phyloP scores from a whole-genome alignment of 108 stramenopile species.

The Skeletonema marinoi region DNA sequence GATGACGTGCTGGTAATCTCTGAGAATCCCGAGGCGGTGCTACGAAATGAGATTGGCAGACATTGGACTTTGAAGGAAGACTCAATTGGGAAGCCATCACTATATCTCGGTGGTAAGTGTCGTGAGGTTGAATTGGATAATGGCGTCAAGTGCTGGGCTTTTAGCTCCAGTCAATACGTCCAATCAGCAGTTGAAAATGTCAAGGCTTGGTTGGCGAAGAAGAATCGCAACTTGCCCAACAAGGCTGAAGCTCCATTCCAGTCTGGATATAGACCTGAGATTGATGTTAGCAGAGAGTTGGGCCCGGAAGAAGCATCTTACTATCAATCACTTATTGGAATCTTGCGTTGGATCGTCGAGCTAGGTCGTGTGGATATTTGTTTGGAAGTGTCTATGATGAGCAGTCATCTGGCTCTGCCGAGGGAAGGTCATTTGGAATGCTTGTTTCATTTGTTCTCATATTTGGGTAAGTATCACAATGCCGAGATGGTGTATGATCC shows the following conservation, averaged over 20 bases:
- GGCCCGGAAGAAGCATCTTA: not conserved
- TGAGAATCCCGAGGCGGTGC: not conserved
- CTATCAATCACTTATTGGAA: conserved; percentile 39
- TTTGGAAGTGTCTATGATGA: no score
- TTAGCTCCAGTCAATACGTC: conserved; percentile 5
- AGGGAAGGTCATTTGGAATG: conserved; percentile 52
- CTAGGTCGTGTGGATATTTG: conserved; percentile 40
- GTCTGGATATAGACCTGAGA: conserved; percentile 26
- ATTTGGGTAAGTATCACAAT: conserved; percentile 48
- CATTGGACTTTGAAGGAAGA: conserved; percentile 44
- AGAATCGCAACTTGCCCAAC: no score
- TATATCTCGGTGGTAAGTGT: conserved; percentile 53
- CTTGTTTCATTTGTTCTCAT: conserved; percentile 55
- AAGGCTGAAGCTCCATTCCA: not conserved
- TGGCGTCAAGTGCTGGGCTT: conserved; percentile 43
- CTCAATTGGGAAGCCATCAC: conserved; percentile 42
- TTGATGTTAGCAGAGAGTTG: conserved; percentile 26
- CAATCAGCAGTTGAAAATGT: no score
- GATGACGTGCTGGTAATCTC: conserved; percentile 37
- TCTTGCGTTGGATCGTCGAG: conserved; percentile 50
- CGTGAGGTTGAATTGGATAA: conserved; percentile 32
- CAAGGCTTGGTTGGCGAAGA: no score
- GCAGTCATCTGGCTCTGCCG: no score
- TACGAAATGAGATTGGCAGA: conserved; percentile 39
- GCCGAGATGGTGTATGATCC: conserved; percentile 53